Conservation (phyloP, 2,329 filamentous ascomycete genomes). For the Fusarium azukiicola region DNA sequence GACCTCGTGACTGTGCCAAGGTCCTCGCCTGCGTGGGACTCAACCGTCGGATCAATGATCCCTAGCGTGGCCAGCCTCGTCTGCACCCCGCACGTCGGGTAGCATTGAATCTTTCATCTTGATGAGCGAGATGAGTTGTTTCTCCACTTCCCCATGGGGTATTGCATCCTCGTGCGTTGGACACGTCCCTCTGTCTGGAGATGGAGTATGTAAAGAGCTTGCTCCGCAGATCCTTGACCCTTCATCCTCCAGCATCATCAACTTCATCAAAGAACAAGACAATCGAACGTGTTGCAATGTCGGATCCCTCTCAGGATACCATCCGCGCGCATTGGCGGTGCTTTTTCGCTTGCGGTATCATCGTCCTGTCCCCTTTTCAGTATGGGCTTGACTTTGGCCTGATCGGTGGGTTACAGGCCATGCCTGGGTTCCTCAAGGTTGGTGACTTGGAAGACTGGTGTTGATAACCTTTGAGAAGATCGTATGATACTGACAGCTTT, state of each 20-base stretch:
- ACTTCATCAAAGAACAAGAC: neutral
- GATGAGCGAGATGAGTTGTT: conserved; percentile 8
- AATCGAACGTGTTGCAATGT: conserved; percentile 27
- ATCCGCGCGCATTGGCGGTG: conserved; percentile 50
- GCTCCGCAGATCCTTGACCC: neutral
- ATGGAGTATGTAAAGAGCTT: conserved; percentile 34
- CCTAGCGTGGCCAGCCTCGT: conserved; percentile 26
- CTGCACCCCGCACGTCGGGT: conserved; percentile 41
- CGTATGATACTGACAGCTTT: neutral
- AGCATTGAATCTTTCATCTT: neutral
- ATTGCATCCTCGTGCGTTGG: neutral
- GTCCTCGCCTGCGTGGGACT: neutral
- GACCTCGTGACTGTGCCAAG: conserved; percentile 6
- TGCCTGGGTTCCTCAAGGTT: conserved; percentile 50
- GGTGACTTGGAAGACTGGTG: neutral
- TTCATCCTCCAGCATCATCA: neutral
- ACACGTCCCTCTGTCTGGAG: conserved; percentile 1
- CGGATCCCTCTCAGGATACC: conserved; percentile 35
- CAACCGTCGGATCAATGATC: conserved; percentile 37
- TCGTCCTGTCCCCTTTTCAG: conserved; percentile 48
- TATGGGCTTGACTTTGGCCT: conserved; percentile 52
- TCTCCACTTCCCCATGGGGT: conserved; percentile 41
- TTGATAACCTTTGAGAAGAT: neutral
- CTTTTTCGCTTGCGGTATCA: conserved; percentile 46
- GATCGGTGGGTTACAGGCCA: conserved; percentile 48